Evolutionary conservation across 1,284 basidiomycete species (phyloP), one percentile per base, ranked within the genome.

Genomic region (Cutaneotrichosporon cavernicola): DNA sequence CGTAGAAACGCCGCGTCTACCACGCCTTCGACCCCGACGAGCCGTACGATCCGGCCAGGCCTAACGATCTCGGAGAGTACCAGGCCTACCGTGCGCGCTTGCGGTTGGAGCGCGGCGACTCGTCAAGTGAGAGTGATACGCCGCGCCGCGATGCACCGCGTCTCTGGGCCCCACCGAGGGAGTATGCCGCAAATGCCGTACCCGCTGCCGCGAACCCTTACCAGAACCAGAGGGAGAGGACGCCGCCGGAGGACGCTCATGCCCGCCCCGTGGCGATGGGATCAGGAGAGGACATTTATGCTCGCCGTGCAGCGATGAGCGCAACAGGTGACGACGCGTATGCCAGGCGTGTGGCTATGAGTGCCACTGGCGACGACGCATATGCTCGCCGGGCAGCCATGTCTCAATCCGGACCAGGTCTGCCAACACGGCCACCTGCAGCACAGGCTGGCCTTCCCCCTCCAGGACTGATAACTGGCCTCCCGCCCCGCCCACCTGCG

Each of bases 1-100:
- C 58, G 14, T 40, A 60, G 62, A 60, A 62, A 47, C 60, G 65
- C 34, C 61, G 64, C 36, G 63, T 75, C 30, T 62, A 74, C 22
- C 73, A 77, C 30, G 68, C 69, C 1, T 81, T 81, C 62, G 66
- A 78, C 34, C 80, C 80, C 1, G 75, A 78, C 18, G 80, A 81
- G 61, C 69, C 70, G 55, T 81, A 81, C 62, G 78, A 81, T 57
- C 80, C 80, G 5, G 73, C 77, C 60, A 64, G 73, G 49, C 80
- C 80, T 1, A 81, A 81, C 62, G 80, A 81, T 50, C 70, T 81
- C 8, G 76, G 76, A 52, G 77, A 79, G 68, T 81, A 78, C 63
- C 77, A 77, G 64, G 64, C 70, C 30, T 81, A 78, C 65, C 64
- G 80, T 36, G 73, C 73, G 59, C 64, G 70, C 40, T 38, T 75